phyloP scores from a whole-genome alignment of 2,329 filamentous ascomycete genomes.

The Neodidymelliopsis sp. region DNA sequence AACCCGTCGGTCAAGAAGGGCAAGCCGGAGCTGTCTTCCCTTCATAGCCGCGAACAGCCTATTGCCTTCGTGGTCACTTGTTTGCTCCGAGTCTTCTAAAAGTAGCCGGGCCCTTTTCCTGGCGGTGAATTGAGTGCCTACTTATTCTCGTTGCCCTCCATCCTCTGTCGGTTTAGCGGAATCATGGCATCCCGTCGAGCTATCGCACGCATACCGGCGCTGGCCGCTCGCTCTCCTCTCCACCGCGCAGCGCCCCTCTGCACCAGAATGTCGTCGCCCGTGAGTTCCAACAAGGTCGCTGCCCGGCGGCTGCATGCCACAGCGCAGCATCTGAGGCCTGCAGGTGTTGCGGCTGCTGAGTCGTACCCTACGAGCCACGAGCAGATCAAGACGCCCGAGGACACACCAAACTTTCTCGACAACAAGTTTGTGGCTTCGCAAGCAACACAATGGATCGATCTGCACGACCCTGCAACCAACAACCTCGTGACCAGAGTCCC shows the following conservation, averaged over 20 bases:
- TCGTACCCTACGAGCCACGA: conserved; percentile 76
- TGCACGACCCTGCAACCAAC: conserved; percentile 85
- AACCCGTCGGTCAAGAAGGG: conserved; percentile 21
- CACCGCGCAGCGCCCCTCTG: conserved; percentile 46
- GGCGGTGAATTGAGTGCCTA: conserved; percentile 2
- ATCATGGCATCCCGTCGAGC: conserved; percentile 57
- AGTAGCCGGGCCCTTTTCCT: conserved; percentile 12
- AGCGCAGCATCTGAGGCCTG: conserved; percentile 58
- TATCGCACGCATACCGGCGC: conserved; percentile 52
- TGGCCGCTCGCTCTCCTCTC: conserved; percentile 49
- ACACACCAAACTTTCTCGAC: conserved; percentile 83
- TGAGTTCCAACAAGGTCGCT: conserved; percentile 50
- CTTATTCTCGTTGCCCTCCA: conserved; percentile 10
- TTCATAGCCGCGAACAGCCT: conserved; percentile 23
- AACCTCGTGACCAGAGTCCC: conserved; percentile 84
- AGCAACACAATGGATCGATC: conserved; percentile 76
- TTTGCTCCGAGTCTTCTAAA: conserved; percentile 4
- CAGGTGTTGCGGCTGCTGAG: conserved; percentile 59
- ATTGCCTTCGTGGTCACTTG: conserved; percentile 10
- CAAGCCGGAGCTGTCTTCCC: conserved; percentile 25
- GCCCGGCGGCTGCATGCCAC: conserved; percentile 63
- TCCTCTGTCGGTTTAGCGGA: conserved; percentile 22
- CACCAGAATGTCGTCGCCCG: conserved; percentile 50
- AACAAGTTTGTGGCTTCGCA: conserved; percentile 77
- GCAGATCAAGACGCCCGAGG: conserved; percentile 69